Evolutionary conservation across 2,329 filamentous ascomycete genomes (phyloP).

Genomic region (Lachnellula willkommii): DNA sequence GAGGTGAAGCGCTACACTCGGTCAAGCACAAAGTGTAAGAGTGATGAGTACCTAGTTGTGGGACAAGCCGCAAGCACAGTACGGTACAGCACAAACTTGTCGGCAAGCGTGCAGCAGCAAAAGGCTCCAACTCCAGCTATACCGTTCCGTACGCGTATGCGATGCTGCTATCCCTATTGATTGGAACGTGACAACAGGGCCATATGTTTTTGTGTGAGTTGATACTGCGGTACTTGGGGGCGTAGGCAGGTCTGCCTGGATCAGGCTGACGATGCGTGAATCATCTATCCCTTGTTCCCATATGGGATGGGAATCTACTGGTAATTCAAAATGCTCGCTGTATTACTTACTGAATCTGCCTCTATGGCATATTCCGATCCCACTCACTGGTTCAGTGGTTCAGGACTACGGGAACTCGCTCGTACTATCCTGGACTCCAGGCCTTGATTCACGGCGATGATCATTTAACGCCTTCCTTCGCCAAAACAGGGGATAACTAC

Average conservation of each 20-base stretch:
- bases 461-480: conserved; percentile 11
- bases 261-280: conserved; percentile 6
- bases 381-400: not conserved
- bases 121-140: too few species aligned
- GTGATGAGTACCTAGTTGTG: too few species aligned
- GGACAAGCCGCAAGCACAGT: not conserved
- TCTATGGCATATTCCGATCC: not conserved
- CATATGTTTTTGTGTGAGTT: not conserved
- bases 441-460: conserved; percentile 16
- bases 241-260: not conserved
- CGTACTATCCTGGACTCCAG: not conserved
- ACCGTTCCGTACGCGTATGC: not conserved
- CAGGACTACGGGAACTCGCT: not conserved
- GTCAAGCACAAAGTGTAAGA: too few species aligned
- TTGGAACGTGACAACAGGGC: not conserved
- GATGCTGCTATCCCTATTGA: not conserved
- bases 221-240: not conserved
- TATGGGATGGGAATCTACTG: not conserved
- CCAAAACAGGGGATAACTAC: conserved; percentile 10
- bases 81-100: not conserved
- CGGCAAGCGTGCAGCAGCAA: not conserved
- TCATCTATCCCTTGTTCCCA: not conserved
- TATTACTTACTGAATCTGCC: not conserved
- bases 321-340: not conserved
- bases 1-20: not conserved